Base-by-base conservation (phyloP, 2,329 filamentous ascomycete species). In the Fusarium siculi region DNA sequence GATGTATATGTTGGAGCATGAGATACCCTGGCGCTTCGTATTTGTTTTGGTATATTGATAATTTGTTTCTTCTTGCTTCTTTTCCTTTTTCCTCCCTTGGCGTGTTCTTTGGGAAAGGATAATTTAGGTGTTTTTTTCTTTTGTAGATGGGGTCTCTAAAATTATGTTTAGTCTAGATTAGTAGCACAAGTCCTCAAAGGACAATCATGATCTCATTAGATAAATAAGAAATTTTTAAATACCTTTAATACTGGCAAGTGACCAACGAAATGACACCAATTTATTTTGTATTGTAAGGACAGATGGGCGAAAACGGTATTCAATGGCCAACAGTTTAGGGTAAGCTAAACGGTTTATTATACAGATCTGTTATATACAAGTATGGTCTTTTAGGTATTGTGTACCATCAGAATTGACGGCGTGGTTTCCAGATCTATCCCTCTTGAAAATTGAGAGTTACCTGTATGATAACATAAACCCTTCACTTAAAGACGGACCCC, bases 11-110 rank as follows among this genome's bases (percentile, higher is more conserved):
- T 49, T 62, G 43, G 46, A 60, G 36, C 44, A 63, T 55, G 50
- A 57, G 54, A 73, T 73, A 72, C 70, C 70, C 70, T 42, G 61
- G 66, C 34, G 59, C 36, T 59, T 28, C 40, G 25, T 49, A 44
- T 16, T 46, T 40, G 44, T 25, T 53, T 40, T 44, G 23, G n/a
- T 46, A 55, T 19, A 42, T 46, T 61, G 18, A n/a, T n/a, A 21
- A n/a, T 61, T 56, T 47, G 3, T 49, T 43, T 42, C 4, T 49
- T 25, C 19, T 46, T 49, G 58, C 19, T 44, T 36, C 19, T 7
- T 56, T 56, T 40, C 4, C 43, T n/a, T 30, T 50, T 67, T 52
- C 32, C 42, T 40, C 25, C 40, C 16, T 34, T 34, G 30, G n/a
- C 11, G 30, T 57, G 21, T 56, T 61, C 28, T 12, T 50, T 18